Conservation (phyloP, 1,284 basidiomycete species). For the Ustilago shanxiensis region DNA sequence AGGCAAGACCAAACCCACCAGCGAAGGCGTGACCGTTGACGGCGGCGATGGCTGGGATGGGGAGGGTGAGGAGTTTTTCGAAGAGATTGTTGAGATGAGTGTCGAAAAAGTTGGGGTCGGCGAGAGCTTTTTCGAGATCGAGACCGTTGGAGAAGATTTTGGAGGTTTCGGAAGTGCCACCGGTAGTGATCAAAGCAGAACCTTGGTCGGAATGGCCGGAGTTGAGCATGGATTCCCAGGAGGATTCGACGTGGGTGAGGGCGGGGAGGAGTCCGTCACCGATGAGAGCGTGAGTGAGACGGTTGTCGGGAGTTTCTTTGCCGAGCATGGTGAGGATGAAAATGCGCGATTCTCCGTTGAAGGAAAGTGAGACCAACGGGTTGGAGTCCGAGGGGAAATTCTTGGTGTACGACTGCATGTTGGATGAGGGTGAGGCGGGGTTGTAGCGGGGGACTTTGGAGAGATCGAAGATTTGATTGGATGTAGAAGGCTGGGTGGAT, state of each 20-base stretch:
- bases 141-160: conserved; percentile 74
- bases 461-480: conserved; percentile 14
- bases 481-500: neutral
- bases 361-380: conserved; percentile 37
- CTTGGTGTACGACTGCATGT: conserved; percentile 44
- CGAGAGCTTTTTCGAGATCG: conserved; percentile 77
- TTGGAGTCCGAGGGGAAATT: conserved; percentile 20
- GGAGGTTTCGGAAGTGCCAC: conserved; percentile 26
- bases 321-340: conserved; percentile 58
- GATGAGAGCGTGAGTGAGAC: conserved; percentile 76
- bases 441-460: conserved; percentile 25
- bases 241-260: conserved; percentile 80
- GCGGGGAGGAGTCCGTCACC: conserved; percentile 79
- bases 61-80: conserved; percentile 71
- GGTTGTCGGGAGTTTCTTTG: conserved; percentile 75
- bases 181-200: conserved; percentile 63
- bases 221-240: conserved; percentile 76
- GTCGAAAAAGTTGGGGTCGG: conserved; percentile 78
- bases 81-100: conserved; percentile 72
- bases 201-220: conserved; percentile 47
- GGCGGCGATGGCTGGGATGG: conserved; percentile 79
- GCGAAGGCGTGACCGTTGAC: conserved; percentile 94
- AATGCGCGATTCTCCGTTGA: conserved; percentile 46
- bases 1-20: conserved; percentile 82
- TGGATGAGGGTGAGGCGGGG: neutral